Base-by-base conservation (phyloP, 2,329 filamentous ascomycete species). In the Hymenotorrendiella dingleyae region DNA sequence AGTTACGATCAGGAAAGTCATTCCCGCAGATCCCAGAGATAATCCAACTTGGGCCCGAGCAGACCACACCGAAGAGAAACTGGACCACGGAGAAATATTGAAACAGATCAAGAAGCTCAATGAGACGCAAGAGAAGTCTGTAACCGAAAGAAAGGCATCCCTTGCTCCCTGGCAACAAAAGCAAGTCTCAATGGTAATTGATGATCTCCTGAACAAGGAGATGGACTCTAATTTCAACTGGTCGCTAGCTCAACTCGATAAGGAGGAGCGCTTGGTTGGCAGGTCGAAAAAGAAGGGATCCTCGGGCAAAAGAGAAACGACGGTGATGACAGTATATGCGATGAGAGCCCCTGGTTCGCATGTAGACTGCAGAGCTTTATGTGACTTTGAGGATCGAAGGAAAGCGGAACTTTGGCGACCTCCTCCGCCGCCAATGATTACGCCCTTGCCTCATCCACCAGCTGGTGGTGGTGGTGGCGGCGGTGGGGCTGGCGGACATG, bases 101-200 rank as follows among this genome's bases (percentile, higher is more conserved):
- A 52, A 49, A 27, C 46, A 53, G 26, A 49, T 61, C 30, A 54
- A 55, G 38, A 55, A 48, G 42, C 47, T 60, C 14, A 52, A 49
- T 26, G 47, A 57, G n/a, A 26, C 35, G 1, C 49, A 39, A 19
- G 36, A 36, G 19, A 44, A 47, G 16, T 48, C 54, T 3, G 49
- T 60, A 21, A 35, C 50, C 10, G 55, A 62, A 7, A 58, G 59
- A 42, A 62, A 55, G 42, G 43, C 36, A 4, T 47, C 43, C 3
- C 46, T 63, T 12, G 47, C 28, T n/a, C 48, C 45, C 19, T 50
- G 42, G 28, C 58, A 59, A 36, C 50, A 56, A 35, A 35, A 37
- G 2, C 60, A 63, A 40, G 50, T 63, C 21, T 53, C 52, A 14
- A 47, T 38, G 7, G 36, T 61, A 3, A 27, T 62, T 28, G 60